phyloP scores from a whole-genome alignment of 2,329 filamentous ascomycete species.

The Magnaporthales sp. region DNA sequence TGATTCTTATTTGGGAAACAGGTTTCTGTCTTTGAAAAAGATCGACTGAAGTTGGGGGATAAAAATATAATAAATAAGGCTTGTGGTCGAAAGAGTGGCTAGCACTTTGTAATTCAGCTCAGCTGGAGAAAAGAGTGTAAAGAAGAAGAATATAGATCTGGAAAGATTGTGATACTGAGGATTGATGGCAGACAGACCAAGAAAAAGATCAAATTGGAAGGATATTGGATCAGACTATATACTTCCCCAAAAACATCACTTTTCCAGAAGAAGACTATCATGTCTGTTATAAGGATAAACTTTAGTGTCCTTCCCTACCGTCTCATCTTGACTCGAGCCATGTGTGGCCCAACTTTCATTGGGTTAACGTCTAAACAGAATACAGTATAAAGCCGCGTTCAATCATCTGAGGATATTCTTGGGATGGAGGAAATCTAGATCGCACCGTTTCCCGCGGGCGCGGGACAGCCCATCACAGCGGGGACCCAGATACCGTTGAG shows the following conservation, averaged over 20 bases:
- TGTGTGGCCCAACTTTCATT: neutral
- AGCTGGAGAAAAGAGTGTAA: neutral
- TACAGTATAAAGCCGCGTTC: neutral
- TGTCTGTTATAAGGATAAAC: too few relatives aligned
- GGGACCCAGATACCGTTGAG: too few relatives aligned
- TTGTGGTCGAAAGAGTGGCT: neutral
- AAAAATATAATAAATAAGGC: neutral
- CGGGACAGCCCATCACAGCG: neutral
- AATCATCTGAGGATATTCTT: neutral
- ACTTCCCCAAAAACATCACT: neutral
- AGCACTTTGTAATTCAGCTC: neutral
- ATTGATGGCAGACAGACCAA: neutral
- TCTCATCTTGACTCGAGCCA: neutral
- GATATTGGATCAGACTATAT: neutral
- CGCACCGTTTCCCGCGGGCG: neutral
- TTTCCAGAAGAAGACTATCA: neutral
- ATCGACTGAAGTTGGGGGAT: neutral
- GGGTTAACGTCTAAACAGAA: neutral
- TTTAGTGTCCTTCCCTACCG: neutral
- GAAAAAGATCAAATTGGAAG: neutral
- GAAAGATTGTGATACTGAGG: neutral
- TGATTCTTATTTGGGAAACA: neutral
- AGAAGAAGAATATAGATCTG: too few relatives aligned
- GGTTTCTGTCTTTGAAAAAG: neutral
- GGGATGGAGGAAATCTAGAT: neutral